Evolutionary conservation across 1,139 yeast genomes (phyloP).

Genomic region (Scheffersomyces quercinus): DNA sequence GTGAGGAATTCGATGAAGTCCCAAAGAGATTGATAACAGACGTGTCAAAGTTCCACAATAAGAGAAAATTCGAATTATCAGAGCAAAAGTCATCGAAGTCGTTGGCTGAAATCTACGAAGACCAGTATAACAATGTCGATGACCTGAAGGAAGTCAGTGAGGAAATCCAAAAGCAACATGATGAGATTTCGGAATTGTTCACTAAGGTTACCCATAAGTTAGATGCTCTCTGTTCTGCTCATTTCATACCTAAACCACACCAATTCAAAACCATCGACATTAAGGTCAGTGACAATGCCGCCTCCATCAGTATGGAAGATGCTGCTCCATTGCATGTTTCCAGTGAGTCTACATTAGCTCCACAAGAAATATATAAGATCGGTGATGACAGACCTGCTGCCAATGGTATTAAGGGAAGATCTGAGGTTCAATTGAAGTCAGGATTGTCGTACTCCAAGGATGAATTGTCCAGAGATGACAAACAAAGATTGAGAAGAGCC

Average conservation of each 20-base stretch:
- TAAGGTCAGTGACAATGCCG: slow-evolving; percentile 55
- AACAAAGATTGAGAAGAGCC: slow-evolving; percentile 83
- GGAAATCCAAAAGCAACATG: slow-evolving; percentile 69
- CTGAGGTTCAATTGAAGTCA: slow-evolving; percentile 71
- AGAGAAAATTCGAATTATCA: slow-evolving; percentile 62
- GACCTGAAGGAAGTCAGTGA: slow-evolving; percentile 53
- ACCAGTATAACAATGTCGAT: slow-evolving; percentile 60
- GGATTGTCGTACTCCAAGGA: slow-evolving; percentile 83
- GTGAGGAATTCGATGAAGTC: slow-evolving; percentile 79
- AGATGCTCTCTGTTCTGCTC: slow-evolving; percentile 89
- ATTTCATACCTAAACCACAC: slow-evolving; percentile 89
- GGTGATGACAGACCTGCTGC: slow-evolving; percentile 50
- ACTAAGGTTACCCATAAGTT: slow-evolving; percentile 66
- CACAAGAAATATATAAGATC: slow-evolving; percentile 87
- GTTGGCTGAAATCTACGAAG: slow-evolving; percentile 90
- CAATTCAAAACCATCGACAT: slow-evolving; percentile 72
- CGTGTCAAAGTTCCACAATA: slow-evolving; percentile 54
- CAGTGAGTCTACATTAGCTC: slow-evolving; percentile 78
- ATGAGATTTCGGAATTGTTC: slow-evolving; percentile 72
- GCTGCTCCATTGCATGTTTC: slow-evolving; percentile 90
- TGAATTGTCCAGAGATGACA: slow-evolving; percentile 84
- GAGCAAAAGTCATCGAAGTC: slow-evolving; percentile 86
- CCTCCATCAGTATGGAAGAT: slow-evolving; percentile 90
- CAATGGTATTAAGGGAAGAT: slow-evolving; percentile 35
- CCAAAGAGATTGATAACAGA: slow-evolving; percentile 72